These are phyloP conservation scores for Hanseniaspora gamundiae DNA, from an alignment of 1,139 yeast species.

Conservation along the genomic window DNA sequence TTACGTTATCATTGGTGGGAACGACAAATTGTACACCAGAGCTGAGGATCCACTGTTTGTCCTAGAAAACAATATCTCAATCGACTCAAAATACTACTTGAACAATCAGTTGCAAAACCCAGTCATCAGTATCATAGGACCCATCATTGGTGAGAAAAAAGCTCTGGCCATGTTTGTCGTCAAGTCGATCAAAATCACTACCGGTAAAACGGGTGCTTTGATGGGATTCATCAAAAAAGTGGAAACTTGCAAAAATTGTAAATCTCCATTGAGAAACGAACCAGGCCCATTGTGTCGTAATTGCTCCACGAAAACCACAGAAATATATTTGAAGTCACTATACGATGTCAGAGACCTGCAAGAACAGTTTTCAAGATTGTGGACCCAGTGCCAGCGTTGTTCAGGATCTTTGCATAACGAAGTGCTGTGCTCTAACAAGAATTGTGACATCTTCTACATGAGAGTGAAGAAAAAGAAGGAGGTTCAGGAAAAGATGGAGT, in stretches of 20 bases:
- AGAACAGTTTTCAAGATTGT: constrained; percentile 69
- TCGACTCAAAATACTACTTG: constrained; percentile 87
- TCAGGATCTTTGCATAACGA: constrained; percentile 95
- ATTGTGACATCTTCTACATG: constrained; percentile 97
- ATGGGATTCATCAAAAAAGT: constrained; percentile 88
- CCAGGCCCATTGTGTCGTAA: constrained; percentile 75
- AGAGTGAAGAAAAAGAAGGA: constrained; percentile 91
- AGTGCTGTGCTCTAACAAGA: constrained; percentile 87
- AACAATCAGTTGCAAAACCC: constrained; percentile 93
- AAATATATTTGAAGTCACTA: constrained; percentile 64
- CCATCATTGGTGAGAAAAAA: constrained; percentile 77
- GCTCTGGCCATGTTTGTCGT: constrained; percentile 68
- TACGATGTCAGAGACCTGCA: constrained; percentile 74
- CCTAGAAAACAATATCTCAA: constrained; percentile 80
- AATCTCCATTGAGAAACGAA: constrained; percentile 56
- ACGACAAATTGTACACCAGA: constrained; percentile 85
- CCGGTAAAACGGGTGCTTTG: constrained; percentile 61
- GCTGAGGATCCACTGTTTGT: constrained; percentile 95
- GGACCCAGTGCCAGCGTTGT: constrained; percentile 98
- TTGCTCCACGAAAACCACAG: constrained; percentile 66
- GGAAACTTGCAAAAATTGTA: constrained; percentile 80
- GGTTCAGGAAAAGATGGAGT: constrained; percentile 52
- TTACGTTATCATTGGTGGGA: constrained; percentile 81
- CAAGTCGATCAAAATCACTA: constrained; percentile 33
- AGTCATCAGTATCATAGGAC: constrained; percentile 84